Conservation (phyloP, 257 asterid species). For the Galeopsis tetrahit region DNA sequence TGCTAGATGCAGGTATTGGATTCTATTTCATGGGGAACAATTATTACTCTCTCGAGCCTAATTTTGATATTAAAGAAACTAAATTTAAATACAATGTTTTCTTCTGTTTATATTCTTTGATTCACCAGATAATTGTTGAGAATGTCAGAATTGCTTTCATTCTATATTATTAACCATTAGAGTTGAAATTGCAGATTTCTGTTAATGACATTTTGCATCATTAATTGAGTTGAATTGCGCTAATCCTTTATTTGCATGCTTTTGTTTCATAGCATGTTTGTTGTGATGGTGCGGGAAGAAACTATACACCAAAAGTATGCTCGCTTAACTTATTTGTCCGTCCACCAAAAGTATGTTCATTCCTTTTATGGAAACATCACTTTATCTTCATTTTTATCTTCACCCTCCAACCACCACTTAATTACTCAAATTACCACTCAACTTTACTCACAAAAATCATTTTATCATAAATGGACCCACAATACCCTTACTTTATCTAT, state of each 20-base stretch:
- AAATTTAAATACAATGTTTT: neutral
- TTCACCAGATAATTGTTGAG: constrained; percentile 25
- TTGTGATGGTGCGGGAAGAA: constrained; percentile 5
- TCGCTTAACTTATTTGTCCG: too few species aligned
- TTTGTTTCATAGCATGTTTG: neutral
- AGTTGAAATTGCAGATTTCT: constrained; percentile 11
- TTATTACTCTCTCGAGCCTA: constrained; percentile 24
- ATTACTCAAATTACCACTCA: too few species aligned
- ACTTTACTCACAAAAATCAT: too few species aligned
- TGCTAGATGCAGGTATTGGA: constrained; percentile 92
- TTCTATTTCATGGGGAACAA: constrained; percentile 26
- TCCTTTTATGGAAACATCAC: too few species aligned
- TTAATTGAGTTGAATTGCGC: constrained; percentile 4
- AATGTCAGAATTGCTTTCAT: neutral
- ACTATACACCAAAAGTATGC: neutral
- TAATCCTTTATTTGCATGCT: constrained; percentile 18
- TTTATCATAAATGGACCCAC: too few species aligned
- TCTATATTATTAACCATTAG: neutral
- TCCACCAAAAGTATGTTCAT: too few species aligned
- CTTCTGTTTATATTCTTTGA: neutral
- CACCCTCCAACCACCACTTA: too few species aligned
- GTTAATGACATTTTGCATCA: neutral
- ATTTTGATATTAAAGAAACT: constrained; percentile 22
- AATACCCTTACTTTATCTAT: too few species aligned
- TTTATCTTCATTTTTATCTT: too few species aligned